Percentiles rank a stretch among this genome's conserved stretches.
phyloP scores from a whole-genome alignment of 2,329 filamentous ascomycete species.

The Bipolaris gigantea region DNA sequence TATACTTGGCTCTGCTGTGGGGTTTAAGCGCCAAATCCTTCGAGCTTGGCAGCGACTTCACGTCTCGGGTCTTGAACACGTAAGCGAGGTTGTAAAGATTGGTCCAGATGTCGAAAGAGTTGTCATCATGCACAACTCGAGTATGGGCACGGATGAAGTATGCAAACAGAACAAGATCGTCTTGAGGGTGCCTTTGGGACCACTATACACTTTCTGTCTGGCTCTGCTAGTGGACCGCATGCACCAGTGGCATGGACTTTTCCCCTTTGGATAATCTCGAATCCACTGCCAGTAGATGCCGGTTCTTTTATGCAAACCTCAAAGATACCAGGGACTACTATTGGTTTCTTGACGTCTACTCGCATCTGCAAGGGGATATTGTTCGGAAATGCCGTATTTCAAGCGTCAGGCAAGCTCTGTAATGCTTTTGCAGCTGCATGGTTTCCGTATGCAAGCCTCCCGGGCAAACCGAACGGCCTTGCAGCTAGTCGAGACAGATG shows the following conservation, averaged over 20 bases:
- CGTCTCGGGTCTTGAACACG: neutral
- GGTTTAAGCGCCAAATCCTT: constrained; percentile 3
- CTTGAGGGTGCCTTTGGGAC: no score
- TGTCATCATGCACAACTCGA: no score
- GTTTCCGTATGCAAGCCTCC: constrained; percentile 10
- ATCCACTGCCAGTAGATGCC: neutral
- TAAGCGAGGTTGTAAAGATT: neutral
- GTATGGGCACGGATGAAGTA: neutral
- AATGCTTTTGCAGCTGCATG: constrained; percentile 6
- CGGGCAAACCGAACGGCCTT: constrained; percentile 5
- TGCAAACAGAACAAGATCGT: neutral
- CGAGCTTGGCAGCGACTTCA: neutral
- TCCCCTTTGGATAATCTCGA: neutral
- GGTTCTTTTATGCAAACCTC: neutral
- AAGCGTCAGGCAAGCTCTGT: neutral
- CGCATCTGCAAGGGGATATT: constrained; percentile 1
- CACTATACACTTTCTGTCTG: neutral
- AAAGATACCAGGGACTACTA: constrained; percentile 2
- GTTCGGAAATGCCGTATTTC: neutral
- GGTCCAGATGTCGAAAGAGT: neutral
- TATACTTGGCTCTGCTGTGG: constrained; percentile 5
- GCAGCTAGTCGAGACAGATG: constrained; percentile 5
- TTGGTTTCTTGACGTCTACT: constrained; percentile 6
- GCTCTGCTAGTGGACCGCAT: neutral
- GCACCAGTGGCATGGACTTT: neutral